Base-by-base conservation (phyloP, 169 alveolate genomes). In the Plasmodium malariae region DNA sequence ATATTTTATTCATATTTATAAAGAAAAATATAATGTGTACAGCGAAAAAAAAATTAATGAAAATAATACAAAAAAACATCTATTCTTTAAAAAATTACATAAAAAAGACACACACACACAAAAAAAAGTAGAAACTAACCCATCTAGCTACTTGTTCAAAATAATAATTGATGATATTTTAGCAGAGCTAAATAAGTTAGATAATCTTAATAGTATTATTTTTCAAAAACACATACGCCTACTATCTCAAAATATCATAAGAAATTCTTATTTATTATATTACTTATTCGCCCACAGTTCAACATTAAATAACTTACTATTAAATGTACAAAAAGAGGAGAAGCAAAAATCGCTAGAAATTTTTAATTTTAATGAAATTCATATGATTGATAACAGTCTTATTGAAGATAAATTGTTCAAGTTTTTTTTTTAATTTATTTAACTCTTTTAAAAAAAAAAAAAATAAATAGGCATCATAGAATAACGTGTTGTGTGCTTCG, bases 211-310 rank as follows among this genome's bases (percentile, higher is more conserved):
- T 59, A 63, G 54, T 24, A 70, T 86, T 12, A 86, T 86, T 34
- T 86, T 69, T 30, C 92, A 86, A 30, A 86, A 70, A 26, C 92
- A 86, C 51, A 86, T 86, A 70, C 87, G 86, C 28, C 67, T n/a
- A 40, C 21, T 37, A 24, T 63, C 87, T 24, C 85, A 69, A 48
- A 26, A 63, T 17, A n/a, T 59, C 37, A 70, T 86, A 26, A 40
- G 54, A 26, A 65, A 86, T 26, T 26, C 92, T 5, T 86, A 86
- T 30, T 86, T 69, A 21, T 70, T 86, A 86, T 86, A 86, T 70
- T 86, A 70, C 30, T 55, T 86, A 70, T 86, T 86, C 34, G 74
- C 70, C 14, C 59, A 86, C 2, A 87, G 74, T n/a, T 49, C 87
- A 48, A 57, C 72, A 12, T 26, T 86, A 43, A 86, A 86, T 70